Conservation (phyloP, 169 alveolate species). For the Cryptosporidium meleagridis region DNA sequence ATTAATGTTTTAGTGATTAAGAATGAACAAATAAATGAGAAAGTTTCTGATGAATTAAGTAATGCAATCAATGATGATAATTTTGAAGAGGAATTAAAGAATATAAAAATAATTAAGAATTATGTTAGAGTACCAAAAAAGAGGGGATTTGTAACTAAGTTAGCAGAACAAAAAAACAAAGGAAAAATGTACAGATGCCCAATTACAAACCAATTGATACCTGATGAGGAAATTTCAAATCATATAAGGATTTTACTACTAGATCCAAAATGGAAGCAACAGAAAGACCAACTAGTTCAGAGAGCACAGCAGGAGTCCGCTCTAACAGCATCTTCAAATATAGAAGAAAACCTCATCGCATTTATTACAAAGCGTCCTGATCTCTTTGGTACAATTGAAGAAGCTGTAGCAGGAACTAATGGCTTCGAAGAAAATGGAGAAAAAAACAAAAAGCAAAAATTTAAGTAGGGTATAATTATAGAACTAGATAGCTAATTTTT, state of each 20-base stretch:
- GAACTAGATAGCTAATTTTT: conserved; percentile 9
- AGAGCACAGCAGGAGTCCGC: conserved; percentile 90
- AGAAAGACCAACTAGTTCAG: conserved; percentile 86
- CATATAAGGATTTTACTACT: conserved; percentile 93
- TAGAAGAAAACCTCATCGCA: conserved; percentile 88
- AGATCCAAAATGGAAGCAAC: conserved; percentile 97
- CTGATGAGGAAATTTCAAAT: conserved; percentile 91
- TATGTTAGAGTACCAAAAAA: conserved; percentile 82
- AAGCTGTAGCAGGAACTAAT: conserved; percentile 79
- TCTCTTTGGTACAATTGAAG: conserved; percentile 91
- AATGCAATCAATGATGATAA: conserved; percentile 10
- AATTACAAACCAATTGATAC: conserved; percentile 92
- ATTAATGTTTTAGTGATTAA: conserved; percentile 51
- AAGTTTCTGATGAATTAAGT: conserved; percentile 42
- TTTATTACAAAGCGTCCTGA: conserved; percentile 92
- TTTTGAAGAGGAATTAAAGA: conserved; percentile 82
- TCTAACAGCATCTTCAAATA: conserved; percentile 87
- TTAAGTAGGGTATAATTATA: background rate
- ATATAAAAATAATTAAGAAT: conserved; percentile 84
- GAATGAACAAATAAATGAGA: conserved; percentile 61
- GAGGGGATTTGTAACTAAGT: conserved; percentile 76
- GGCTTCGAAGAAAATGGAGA: background rate
- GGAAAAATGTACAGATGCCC: conserved; percentile 92
- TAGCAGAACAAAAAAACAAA: conserved; percentile 19
- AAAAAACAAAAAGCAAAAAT: background rate